phyloP scores from a whole-genome alignment of 2,329 filamentous ascomycete genomes.

The Neoscytalidium dimidiatum region DNA sequence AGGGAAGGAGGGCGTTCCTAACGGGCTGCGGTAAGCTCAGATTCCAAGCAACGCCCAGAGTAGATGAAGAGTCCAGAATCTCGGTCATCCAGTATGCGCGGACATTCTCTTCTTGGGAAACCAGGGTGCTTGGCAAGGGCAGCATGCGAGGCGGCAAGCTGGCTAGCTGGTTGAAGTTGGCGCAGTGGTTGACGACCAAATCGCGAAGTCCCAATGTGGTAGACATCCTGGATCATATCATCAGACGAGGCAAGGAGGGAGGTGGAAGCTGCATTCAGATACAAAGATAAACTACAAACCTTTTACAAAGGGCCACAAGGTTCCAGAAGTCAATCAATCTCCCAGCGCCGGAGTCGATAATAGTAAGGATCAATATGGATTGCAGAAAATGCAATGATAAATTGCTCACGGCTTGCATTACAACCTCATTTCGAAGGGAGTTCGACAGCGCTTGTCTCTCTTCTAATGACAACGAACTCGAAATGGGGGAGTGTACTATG shows the following conservation, averaged over 20 bases:
- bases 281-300: conserved; percentile 24
- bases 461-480: conserved; percentile 26
- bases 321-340: conserved; percentile 37
- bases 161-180: conserved; percentile 32
- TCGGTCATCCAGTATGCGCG: conserved; percentile 42
- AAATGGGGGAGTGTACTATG: conserved; percentile 28
- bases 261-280: too few relatives aligned
- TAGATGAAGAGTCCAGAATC: conserved; percentile 37
- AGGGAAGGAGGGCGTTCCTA: conserved; percentile 26
- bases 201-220: conserved; percentile 33
- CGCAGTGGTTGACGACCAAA: conserved; percentile 31
- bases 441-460: conserved; percentile 26
- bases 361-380: conserved; percentile 33
- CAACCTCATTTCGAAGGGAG: conserved; percentile 29
- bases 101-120: conserved; percentile 38
- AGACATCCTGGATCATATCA: conserved; percentile 27
- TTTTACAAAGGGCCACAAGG: conserved; percentile 35
- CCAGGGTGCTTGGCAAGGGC: conserved; percentile 29
- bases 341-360: conserved; percentile 33
- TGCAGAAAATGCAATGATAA: conserved; percentile 35
- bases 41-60: conserved; percentile 35
- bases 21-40: conserved; percentile 25
- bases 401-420: conserved; percentile 31
- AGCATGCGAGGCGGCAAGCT: conserved; percentile 31
- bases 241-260: too few relatives aligned